Evolutionary conservation across 495 filamentous ascomycete genomes (phyloP).

Genomic region (Aspergillus baeticus): DNA sequence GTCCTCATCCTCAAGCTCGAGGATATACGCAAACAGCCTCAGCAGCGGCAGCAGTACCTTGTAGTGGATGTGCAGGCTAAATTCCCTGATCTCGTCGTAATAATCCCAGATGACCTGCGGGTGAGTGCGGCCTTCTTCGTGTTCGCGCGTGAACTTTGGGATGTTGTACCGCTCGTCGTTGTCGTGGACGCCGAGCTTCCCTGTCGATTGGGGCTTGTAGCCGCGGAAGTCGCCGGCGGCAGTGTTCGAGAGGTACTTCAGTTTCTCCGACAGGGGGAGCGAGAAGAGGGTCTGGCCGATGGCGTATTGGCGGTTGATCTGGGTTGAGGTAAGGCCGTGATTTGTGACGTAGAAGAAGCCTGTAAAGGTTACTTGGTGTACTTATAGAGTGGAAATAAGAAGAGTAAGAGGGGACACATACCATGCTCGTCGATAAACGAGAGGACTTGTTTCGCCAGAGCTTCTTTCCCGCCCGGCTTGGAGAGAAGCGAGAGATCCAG

Average conservation of each 20-base stretch:
- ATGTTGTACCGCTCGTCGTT: slow-evolving; percentile 57
- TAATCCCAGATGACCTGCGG: slow-evolving; percentile 40
- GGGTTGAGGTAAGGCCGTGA: slow-evolving; percentile 47
- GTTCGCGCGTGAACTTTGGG: slow-evolving; percentile 46
- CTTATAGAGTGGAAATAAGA: not conserved
- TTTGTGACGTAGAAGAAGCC: slow-evolving; percentile 54
- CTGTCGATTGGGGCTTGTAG: slow-evolving; percentile 26
- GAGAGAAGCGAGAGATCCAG: slow-evolving; percentile 52
- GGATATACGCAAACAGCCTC: slow-evolving; percentile 46
- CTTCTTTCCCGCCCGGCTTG: slow-evolving; percentile 49
- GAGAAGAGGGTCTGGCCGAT: slow-evolving; percentile 47
- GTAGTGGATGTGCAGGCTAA: slow-evolving; percentile 48
- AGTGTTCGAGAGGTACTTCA: slow-evolving; percentile 41
- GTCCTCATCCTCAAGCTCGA: slow-evolving; percentile 50
- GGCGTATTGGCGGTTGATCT: slow-evolving; percentile 53
- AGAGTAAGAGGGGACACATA: no score
- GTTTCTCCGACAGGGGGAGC: slow-evolving; percentile 49
- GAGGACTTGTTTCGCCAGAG: slow-evolving; percentile 40
- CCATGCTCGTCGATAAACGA: not conserved
- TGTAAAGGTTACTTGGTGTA: not conserved
- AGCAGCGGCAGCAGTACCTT: slow-evolving; percentile 46
- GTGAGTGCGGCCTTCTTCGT: slow-evolving; percentile 44
- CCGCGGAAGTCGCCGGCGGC: slow-evolving; percentile 47
- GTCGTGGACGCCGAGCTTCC: slow-evolving; percentile 38
- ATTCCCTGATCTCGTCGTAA: slow-evolving; percentile 46